phyloP scores from a whole-genome alignment of 2,329 filamentous ascomycete species.

The Verticillium zaregamsianum region DNA sequence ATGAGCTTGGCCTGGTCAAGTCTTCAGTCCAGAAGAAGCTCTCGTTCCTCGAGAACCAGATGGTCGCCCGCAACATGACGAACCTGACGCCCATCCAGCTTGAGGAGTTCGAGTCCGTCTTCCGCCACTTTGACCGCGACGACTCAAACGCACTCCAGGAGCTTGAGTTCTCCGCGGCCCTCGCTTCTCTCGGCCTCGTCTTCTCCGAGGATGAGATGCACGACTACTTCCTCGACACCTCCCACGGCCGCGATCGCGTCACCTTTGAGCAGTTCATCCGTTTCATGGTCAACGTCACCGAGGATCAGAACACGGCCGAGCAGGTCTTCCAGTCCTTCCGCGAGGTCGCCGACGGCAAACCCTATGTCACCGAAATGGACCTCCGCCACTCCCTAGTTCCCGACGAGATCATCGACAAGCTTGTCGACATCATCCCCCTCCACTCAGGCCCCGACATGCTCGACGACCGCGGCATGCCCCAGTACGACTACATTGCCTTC shows the following conservation, averaged over 20 bases:
- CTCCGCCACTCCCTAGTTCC: slow-evolving; percentile 91
- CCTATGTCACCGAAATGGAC: slow-evolving; percentile 97
- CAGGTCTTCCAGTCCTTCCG: slow-evolving; percentile 98
- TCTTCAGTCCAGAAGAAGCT: slow-evolving; percentile 94
- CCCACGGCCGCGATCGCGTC: slow-evolving; percentile 71
- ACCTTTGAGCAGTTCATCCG: slow-evolving; percentile 98
- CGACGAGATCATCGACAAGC: slow-evolving; percentile 92
- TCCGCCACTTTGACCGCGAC: slow-evolving; percentile 95
- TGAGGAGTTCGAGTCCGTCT: slow-evolving; percentile 97
- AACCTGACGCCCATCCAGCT: slow-evolving; percentile 97
- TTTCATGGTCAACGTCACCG: slow-evolving; percentile 98
- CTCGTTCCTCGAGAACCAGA: slow-evolving; percentile 95
- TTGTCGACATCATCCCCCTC: slow-evolving; percentile 79
- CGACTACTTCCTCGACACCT: slow-evolving; percentile 86
- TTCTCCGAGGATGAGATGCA: slow-evolving; percentile 99
- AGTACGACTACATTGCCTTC: slow-evolving; percentile 95
- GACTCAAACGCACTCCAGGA: slow-evolving; percentile 86
- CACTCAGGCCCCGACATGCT: slow-evolving; percentile 83
- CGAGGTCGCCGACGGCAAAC: slow-evolving; percentile 97
- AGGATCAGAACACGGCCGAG: slow-evolving; percentile 97
- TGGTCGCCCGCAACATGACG: slow-evolving; percentile 97
- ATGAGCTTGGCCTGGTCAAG: slow-evolving; percentile 88
- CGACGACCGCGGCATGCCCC: slow-evolving; percentile 76
- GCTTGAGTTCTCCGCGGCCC: slow-evolving; percentile 90
- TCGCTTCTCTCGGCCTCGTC: slow-evolving; percentile 91